These are phyloP conservation scores for Backusella luteola DNA, from an alignment of 192 early-diverging fungal species.

Conservation along the genomic window DNA sequence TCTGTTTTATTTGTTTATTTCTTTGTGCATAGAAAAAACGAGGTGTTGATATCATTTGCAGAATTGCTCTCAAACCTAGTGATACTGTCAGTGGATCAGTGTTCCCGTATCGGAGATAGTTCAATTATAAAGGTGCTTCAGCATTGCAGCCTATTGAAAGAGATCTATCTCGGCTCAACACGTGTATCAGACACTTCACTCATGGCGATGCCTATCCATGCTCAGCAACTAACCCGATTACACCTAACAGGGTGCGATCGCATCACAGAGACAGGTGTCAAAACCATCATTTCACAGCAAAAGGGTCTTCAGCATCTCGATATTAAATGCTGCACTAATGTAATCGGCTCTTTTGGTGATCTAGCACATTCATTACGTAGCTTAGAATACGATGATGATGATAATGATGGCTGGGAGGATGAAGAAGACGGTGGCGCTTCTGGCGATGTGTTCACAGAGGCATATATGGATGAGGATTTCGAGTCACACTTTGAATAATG, in stretches of 20 bases:
- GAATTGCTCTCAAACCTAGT: neutral
- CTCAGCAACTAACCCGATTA: neutral
- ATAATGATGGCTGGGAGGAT: neutral
- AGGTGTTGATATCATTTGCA: neutral
- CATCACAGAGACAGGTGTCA: neutral
- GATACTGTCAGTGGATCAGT: conserved; percentile 12
- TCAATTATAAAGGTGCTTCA: neutral
- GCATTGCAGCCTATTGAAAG: neutral
- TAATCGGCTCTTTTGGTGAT: neutral
- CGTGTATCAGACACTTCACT: neutral
- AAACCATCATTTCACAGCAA: neutral
- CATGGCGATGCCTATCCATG: neutral
- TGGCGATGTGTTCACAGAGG: neutral
- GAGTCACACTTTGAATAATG: neutral
- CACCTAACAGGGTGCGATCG: neutral
- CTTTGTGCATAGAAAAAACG: neutral
- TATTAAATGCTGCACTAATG: neutral
- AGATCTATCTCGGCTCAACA: neutral
- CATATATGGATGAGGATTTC: neutral
- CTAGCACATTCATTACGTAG: neutral
- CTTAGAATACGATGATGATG: neutral
- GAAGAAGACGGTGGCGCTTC: neutral
- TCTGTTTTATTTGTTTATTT: too few species aligned
- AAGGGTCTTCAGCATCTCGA: neutral
- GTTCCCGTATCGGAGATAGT: neutral